Evolutionary conservation across 345 rosid species (phyloP), one percentile per base, ranked within the genome.

Genomic region (Salix brachista): DNA sequence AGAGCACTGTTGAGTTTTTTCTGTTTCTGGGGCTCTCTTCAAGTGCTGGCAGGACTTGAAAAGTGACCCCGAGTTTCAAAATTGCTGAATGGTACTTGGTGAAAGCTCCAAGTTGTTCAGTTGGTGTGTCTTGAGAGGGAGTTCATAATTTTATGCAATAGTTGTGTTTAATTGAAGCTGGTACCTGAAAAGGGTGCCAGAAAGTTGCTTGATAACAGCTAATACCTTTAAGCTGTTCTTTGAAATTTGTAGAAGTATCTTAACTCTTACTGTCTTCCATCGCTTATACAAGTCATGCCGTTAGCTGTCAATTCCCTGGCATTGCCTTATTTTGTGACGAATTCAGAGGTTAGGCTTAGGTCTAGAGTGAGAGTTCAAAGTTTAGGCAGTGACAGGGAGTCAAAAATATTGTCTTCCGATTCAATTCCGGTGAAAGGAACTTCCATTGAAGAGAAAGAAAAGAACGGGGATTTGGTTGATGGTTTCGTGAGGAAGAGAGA

Each of bases 321-420:
- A 16, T 75, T 71, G 3, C 88, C 90, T 54, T 76, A 10, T 78
- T 73, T 79, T 39, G 41, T 58, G 64, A 56, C n/a, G 21, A 81
- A 44, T 84, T 79, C 72, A 60, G 80, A 80, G 58, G 69, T 48
- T 21, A 85, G 72, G 78, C 42, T 73, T 62, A 76, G 48, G 74
- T 76, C 85, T 71, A 80, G 83, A 83, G 90, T 84, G 48, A 85
- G 84, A 85, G 88, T 89, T 82, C 82, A 82, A 80, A 75, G 87
- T 21, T 62, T 68, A 23, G 80, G 67, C 5, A 86, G 80, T 19
- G 84, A 83, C 72, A 87, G 52, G 1, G 18, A 86, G 41, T 64
- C 87, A 23, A 26, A 78, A 25, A 70, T 78, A 28, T 39, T 81
- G 37, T 80, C 87, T 37, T 79, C 88, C 73, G 84, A 82, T 66